Conservation (phyloP, 495 filamentous ascomycete genomes). For the Staphylotrichum longicolle region DNA sequence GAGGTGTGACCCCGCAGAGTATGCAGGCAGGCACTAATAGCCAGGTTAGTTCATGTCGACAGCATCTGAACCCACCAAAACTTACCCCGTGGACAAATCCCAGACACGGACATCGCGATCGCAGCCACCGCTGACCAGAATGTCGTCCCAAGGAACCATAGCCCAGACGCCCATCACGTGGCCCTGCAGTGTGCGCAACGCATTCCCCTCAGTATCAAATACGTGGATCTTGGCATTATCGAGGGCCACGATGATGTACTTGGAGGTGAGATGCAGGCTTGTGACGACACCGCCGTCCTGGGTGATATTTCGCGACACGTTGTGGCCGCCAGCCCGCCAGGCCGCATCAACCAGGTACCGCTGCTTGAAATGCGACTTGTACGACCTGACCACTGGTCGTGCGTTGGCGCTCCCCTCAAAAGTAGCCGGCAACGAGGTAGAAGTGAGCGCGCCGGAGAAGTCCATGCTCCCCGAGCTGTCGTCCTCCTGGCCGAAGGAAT, state of each 20-base stretch:
- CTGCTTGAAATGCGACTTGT: conserved; percentile 96
- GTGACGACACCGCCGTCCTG: conserved; percentile 97
- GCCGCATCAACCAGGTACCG: conserved; percentile 95
- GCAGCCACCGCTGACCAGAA: conserved; percentile 92
- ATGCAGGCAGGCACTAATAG: conserved; percentile 64
- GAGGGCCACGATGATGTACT: conserved; percentile 95
- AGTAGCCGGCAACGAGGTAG: conserved; percentile 29
- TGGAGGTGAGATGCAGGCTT: conserved; percentile 86
- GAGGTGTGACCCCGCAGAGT: conserved; percentile 91
- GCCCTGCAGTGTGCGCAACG: conserved; percentile 84
- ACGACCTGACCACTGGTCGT: conserved; percentile 58
- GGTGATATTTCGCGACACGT: conserved; percentile 77
- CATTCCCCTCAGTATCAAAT: conserved; percentile 85
- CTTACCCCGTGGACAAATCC: conserved; percentile 94
- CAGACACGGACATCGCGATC: conserved; percentile 96
- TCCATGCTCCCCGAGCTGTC: conserved; percentile 34
- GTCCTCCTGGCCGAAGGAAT: conserved; percentile 29
- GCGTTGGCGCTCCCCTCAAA: conserved; percentile 38
- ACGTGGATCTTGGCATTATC: conserved; percentile 99
- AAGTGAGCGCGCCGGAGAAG: conserved; percentile 40
- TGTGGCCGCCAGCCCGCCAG: conserved; percentile 84
- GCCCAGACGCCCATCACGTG: conserved; percentile 99
- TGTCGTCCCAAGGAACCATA: conserved; percentile 98
- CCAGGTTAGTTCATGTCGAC: conserved; percentile 23
- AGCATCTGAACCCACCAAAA: not conserved